A percentile compares a stretch with the other conserved stretches of the same genome.
Conservation (phyloP, 129 eudicot genomes). For the Chrysanthemum makinoi region DNA sequence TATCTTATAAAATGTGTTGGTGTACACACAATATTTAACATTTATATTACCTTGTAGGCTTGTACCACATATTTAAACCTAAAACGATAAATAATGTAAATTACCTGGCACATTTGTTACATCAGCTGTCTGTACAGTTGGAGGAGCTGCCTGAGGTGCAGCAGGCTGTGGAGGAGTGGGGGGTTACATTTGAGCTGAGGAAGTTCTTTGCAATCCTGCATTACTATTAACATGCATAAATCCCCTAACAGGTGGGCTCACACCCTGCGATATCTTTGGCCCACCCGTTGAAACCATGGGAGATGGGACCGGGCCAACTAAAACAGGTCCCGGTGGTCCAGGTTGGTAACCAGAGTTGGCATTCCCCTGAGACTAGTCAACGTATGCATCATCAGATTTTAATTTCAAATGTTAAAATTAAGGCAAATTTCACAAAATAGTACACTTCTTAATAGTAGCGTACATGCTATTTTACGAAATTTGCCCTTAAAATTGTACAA, state of each 20-base stretch:
- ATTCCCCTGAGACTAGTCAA: conserved; percentile 46
- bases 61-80: background rate
- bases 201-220: conserved; percentile 58
- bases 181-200: conserved; percentile 54
- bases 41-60: background rate
- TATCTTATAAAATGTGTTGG: no score
- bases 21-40: conserved; percentile 26
- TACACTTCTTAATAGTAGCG: no score
- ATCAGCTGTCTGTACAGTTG: conserved; percentile 93
- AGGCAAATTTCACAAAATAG: no score
- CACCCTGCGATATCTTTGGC: conserved; percentile 30
- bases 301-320: conserved; percentile 49
- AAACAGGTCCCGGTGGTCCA: conserved; percentile 53
- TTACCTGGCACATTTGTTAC: conserved; percentile 85
- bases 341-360: conserved; percentile 54
- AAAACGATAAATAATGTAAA: background rate
- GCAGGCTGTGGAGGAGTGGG: conserved; percentile 64
- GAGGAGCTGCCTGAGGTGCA: conserved; percentile 71
- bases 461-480: no score
- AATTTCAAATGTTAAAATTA: background rate
- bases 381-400: background rate
- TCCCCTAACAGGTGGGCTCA: conserved; percentile 48
- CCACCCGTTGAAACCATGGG: conserved; percentile 14
- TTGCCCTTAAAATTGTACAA: background rate
- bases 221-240: conserved; percentile 53